Base-by-base conservation (phyloP, 2,329 filamentous ascomycete genomes). In the Chaetomiaceae sp. region DNA sequence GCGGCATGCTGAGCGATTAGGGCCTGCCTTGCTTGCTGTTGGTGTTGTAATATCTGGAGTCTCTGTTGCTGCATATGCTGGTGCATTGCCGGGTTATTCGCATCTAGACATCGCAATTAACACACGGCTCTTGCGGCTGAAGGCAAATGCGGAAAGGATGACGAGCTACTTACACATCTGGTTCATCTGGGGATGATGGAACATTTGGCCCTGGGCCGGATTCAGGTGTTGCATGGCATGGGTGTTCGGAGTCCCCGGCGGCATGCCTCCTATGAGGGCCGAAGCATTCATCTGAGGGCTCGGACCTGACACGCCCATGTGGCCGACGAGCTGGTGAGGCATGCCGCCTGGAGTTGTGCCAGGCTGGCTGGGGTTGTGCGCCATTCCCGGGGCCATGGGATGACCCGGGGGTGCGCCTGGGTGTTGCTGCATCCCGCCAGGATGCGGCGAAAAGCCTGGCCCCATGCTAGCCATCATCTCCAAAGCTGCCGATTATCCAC, bases 231-330 rank as follows among this genome's bases (percentile, higher is more conserved):
- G 84, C 62, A 90, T 71, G 16, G 84, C 84, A 70, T 89, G 86
- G 55, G 81, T 79, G 69, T 82, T 86, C 54, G 81, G 81, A 49
- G 75, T 79, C 56, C 85, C 59, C 82, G 85, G 85, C 58, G 86
- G 86, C 82, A 91, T 89, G 53, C 80, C 84, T 59, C 74, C 80
- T 86, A 91, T 89, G 77, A 90, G 81, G 52, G 83, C 79, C 25
- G 80, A 81, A 63, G 87, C 85, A 66, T 83, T 88, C 60, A 89
- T 84, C 66, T 88, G 86, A 56, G 80, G 81, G 60, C 82, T 84
- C 18, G 87, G 85, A 32, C 81, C 86, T 53, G 87, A 87, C 25
- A 86, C 86, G 56, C 80, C 84, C 73, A 88, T 87, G 62, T 87
- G 85, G 70, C 81, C 73, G 32, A 71, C 72, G 62, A 84, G 77